Conservation (phyloP, 805 yeast species). For the Teunomyces aglyptinius region DNA sequence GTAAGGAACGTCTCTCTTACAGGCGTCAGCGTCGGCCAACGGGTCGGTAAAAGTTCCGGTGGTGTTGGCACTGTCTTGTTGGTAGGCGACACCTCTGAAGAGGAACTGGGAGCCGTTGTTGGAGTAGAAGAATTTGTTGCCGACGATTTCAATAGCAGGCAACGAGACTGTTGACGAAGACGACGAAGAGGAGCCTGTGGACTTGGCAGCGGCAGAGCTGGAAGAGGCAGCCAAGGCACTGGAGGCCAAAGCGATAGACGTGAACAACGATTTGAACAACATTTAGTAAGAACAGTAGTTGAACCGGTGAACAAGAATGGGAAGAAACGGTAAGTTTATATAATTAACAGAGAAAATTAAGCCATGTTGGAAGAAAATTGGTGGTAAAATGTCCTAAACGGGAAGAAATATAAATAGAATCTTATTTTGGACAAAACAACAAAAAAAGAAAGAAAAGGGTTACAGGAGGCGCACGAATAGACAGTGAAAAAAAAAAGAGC, state of each 20-base stretch:
- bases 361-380: conserved; percentile 4
- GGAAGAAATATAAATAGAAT: conserved; percentile 4
- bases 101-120: conserved; percentile 79
- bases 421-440: not conserved
- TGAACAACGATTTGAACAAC: conserved; percentile 30
- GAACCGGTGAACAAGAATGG: not conserved
- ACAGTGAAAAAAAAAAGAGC: not conserved
- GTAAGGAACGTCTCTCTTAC: conserved; percentile 75
- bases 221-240: conserved; percentile 20
- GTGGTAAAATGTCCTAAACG: conserved; percentile 3
- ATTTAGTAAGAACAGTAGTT: not conserved
- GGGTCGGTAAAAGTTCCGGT: conserved; percentile 64
- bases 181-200: conserved; percentile 1
- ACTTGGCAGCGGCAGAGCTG: conserved; percentile 13
- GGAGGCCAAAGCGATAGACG: conserved; percentile 24
- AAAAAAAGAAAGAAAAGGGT: not conserved
- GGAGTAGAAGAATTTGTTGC: conserved; percentile 74
- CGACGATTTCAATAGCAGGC: conserved; percentile 69
- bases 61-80: conserved; percentile 57
- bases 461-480: not conserved
- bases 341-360: conserved; percentile 1
- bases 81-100: conserved; percentile 79
- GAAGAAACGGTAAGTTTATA: conserved; percentile 1
- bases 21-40: conserved; percentile 56
- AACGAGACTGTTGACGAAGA: conserved; percentile 15